Percentiles rank a stretch among this genome's conserved stretches.
Evolutionary conservation across 768 basidiomycete genomes (phyloP).

Genomic region (Hortiboletus campestris): DNA sequence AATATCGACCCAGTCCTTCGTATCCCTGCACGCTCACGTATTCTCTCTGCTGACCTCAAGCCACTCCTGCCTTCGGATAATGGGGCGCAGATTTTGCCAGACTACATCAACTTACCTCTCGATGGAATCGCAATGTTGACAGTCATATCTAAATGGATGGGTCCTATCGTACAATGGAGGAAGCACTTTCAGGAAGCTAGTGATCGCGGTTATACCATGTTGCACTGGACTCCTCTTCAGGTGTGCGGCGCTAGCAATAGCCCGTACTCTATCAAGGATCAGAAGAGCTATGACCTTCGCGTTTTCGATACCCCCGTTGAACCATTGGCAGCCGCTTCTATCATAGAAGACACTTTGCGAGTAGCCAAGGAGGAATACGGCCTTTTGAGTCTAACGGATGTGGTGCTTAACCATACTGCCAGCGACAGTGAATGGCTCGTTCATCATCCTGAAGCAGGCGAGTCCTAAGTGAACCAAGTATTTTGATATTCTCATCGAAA

Average conservation of each 20-base stretch:
- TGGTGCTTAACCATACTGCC: constrained; percentile 97
- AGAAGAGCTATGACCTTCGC: constrained; percentile 76
- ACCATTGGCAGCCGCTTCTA: constrained; percentile 51
- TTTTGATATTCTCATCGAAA: constrained; percentile 3
- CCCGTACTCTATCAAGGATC: constrained; percentile 92
- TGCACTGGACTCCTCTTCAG: constrained; percentile 96
- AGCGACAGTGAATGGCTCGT: constrained; percentile 90
- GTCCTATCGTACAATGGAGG: constrained; percentile 72
- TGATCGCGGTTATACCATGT: constrained; percentile 94
- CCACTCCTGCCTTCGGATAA: constrained; percentile 52
- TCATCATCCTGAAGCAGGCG: constrained; percentile 95
- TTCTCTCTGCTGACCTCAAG: constrained; percentile 56
- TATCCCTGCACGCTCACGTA: constrained; percentile 66
- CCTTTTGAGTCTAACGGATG: constrained; percentile 86
- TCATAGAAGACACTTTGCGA: constrained; percentile 63
- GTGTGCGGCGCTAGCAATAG: constrained; percentile 85
- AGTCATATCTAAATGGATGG: constrained; percentile 98
- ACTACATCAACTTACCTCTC: constrained; percentile 70
- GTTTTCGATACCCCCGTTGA: constrained; percentile 51
- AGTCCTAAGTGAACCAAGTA: constrained; percentile 16
- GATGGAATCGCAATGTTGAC: constrained; percentile 89
- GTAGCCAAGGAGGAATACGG: constrained; percentile 84
- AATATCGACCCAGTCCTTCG: constrained; percentile 91
- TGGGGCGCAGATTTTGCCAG: constrained; percentile 50
- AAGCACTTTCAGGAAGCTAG: constrained; percentile 80